Percentiles rank a stretch among this genome's conserved stretches.
phyloP scores from a whole-genome alignment of 106 monocot genomes.

The Phalaenopsis equestris region DNA sequence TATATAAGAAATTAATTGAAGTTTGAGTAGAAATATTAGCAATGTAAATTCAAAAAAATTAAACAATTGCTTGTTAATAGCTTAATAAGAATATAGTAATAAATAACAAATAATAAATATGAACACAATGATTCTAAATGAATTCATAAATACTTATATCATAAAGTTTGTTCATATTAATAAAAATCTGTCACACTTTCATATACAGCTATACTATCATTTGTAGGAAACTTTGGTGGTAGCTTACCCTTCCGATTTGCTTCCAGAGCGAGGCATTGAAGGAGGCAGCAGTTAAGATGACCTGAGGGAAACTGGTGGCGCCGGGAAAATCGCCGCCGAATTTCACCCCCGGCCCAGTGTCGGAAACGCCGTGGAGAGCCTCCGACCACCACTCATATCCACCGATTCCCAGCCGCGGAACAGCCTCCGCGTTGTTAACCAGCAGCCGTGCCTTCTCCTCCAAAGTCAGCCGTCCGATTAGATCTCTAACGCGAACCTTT shows the following conservation, averaged over 20 bases:
- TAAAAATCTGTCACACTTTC: too few species aligned
- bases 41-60: too few species aligned
- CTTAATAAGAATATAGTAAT: too few species aligned
- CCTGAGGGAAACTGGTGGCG: slow-evolving; percentile 42
- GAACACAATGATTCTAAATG: too few species aligned
- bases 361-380: slow-evolving; percentile 48
- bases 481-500: slow-evolving; percentile 17
- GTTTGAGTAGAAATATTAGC: too few species aligned
- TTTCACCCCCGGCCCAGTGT: slow-evolving; percentile 6
- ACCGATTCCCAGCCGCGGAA: slow-evolving; percentile 27
- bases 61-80: background rate
- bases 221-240: background rate
- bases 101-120: too few species aligned
- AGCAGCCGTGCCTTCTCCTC: slow-evolving; percentile 37
- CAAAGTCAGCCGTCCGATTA: slow-evolving; percentile 21
- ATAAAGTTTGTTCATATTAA: too few species aligned
- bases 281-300: slow-evolving; percentile 30
- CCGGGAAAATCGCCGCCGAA: slow-evolving; percentile 23
- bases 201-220: background rate
- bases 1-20: too few species aligned
- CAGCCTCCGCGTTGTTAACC: slow-evolving; percentile 17
- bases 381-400: slow-evolving; percentile 53
- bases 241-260: slow-evolving; percentile 22
- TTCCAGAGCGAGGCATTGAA: slow-evolving; percentile 43
- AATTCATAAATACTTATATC: too few species aligned